Evolutionary conservation across 192 early-diverging fungal genomes (phyloP).

Genomic region (Coemansia sp.): DNA sequence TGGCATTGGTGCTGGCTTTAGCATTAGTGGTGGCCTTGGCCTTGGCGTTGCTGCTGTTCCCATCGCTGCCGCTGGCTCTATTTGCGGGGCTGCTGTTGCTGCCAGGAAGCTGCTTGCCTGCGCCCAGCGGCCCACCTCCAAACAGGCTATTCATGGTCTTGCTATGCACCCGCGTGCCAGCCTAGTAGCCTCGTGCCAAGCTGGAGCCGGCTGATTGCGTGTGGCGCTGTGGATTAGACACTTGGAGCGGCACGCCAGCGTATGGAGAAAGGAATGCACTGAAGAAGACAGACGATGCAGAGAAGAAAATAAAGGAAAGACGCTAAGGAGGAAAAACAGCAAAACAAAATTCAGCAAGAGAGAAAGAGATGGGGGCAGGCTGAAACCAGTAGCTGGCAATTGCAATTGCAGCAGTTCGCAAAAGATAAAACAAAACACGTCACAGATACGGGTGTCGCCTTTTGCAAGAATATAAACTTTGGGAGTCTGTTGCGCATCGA

Average conservation of each 20-base stretch:
- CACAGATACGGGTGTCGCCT: no score
- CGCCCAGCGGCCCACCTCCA: slow-evolving; percentile 28
- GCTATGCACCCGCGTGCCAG: neutral
- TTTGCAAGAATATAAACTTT: no score
- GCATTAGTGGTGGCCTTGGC: neutral
- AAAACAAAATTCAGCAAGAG: slow-evolving; percentile 1
- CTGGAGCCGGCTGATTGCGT: neutral
- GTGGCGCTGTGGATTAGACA: neutral
- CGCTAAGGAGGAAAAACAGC: neutral
- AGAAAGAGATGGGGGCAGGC: neutral
- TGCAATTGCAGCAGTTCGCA: no score
- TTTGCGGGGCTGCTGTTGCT: neutral
- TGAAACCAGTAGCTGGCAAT: no score
- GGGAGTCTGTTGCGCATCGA: no score
- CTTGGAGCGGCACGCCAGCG: neutral
- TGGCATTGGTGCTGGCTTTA: neutral
- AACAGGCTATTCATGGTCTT: slow-evolving; percentile 37
- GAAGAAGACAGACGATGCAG: neutral
- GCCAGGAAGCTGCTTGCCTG: slow-evolving; percentile 5
- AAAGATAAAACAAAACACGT: no score
- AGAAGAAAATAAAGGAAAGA: neutral
- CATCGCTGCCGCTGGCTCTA: neutral
- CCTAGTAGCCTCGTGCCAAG: neutral
- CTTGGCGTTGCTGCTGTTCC: neutral
- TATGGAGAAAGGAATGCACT: neutral